Base-by-base conservation (phyloP, 1,139 yeast genomes). In the Kodamaea anthophila region DNA sequence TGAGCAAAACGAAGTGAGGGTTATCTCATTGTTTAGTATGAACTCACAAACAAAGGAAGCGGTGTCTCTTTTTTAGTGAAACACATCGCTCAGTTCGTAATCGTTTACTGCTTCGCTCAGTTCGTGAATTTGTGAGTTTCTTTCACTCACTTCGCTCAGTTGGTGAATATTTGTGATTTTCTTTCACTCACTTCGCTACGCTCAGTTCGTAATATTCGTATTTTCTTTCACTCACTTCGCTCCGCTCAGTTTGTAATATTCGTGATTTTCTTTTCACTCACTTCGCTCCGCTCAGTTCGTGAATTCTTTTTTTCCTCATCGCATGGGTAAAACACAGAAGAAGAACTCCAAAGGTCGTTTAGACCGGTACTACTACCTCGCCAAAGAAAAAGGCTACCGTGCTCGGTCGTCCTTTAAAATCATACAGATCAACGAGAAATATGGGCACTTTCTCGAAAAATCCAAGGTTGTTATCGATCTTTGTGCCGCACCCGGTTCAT, bases 401-500 rank as follows among this genome's bases (percentile, higher is more conserved):
- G 98, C 99, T 24, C 95, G 99, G 74, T 93, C 99, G 18, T 87
- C 98, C 15, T 91, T 93, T 65, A 91, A 91, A 58, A 77, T 91
- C 45, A 71, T 93, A 36, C 99, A 91, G 58, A 85, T 91, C 39
- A 91, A 93, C 62, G 96, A 93, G 53, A 91, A 91, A 55, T 93
- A 77, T 65, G 96, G 96, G 18, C 96, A 87, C 58, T 91, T 91
- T 55, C 64, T 88, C 37, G 96, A 88, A 49, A 83, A 84, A 56
- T 87, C 97, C n/a, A 91, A 86, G 58, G 97, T 91, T 26, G 96
- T 91, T 25, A 85, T 91, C 34, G 99, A 91, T 73, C 69, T 91
- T 46, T 91, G 99, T 81, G 97, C 98, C 35, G 98, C 98, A 3
- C 98, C 99, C 19, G 99, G 99, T 36, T 87, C 96, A 4, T 91